Evolutionary conservation across 495 filamentous ascomycete genomes (phyloP).

Genomic region (Aspergillus diversus): DNA sequence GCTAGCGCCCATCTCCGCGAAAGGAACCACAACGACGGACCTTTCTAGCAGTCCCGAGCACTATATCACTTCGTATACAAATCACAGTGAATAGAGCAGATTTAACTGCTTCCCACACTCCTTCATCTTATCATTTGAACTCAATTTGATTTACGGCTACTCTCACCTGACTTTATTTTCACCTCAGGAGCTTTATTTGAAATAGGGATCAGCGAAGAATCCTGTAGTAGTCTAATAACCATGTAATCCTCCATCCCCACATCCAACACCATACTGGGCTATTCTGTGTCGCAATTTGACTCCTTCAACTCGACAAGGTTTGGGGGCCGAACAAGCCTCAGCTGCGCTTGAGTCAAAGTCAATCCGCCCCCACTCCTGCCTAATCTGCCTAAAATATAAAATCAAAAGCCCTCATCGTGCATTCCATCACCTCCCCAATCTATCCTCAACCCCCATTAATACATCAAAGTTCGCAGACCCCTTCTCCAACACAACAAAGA

Average conservation of each 20-base stretch:
- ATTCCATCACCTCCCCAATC: not conserved
- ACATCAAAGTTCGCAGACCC: not conserved
- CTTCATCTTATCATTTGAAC: too few species aligned
- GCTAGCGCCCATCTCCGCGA: constrained; percentile 15
- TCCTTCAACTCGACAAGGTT: not conserved
- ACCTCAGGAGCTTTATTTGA: too few species aligned
- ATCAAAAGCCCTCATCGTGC: not conserved
- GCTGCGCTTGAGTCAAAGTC: not conserved
- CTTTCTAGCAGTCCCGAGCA: not conserved
- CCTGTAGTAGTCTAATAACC: too few species aligned
- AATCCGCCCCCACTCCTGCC: not conserved
- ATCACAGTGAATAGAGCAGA: too few species aligned
- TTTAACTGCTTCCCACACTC: too few species aligned
- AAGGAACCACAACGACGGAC: not conserved
- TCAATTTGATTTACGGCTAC: too few species aligned
- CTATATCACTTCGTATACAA: too few species aligned
- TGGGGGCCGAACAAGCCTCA: constrained; percentile 8
- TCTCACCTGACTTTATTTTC: too few species aligned
- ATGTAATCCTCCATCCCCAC: not conserved
- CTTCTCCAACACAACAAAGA: not conserved
- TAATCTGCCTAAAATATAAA: not conserved
- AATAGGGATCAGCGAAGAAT: too few species aligned
- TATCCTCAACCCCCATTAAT: not conserved
- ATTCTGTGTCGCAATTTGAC: not conserved
- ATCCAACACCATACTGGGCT: not conserved